These are phyloP conservation scores for Trametes sp. DNA, from an alignment of 1,284 basidiomycete genomes.

Conservation along the genomic window DNA sequence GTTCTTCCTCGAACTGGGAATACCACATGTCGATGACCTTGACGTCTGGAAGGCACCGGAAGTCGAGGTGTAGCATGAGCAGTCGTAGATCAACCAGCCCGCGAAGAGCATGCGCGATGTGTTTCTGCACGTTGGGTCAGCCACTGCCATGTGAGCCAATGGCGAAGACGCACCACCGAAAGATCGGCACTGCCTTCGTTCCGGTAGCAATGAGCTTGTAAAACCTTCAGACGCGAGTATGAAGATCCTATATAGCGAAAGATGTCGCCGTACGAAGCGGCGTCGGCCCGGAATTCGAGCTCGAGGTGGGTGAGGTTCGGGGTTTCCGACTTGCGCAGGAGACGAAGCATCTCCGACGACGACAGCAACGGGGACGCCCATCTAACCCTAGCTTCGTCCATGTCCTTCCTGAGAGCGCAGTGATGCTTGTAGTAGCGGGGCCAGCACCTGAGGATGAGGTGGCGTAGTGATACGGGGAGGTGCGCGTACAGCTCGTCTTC, in stretches of 20 bases:
- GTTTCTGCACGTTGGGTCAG: neutral
- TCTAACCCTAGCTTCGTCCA: neutral
- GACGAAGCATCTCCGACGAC: conserved; percentile 5
- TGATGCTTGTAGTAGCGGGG: conserved; percentile 12
- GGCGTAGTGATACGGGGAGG: neutral
- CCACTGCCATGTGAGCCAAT: neutral
- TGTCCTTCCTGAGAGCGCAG: neutral
- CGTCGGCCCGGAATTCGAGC: conserved; percentile 4
- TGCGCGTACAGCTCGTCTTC: conserved; percentile 9
- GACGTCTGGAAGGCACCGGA: conserved; percentile 5
- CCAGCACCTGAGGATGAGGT: conserved; percentile 11
- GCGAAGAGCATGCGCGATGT: conserved; percentile 1
- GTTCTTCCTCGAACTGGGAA: too few species aligned
- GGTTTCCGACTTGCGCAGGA: conserved; percentile 1
- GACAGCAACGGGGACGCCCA: neutral
- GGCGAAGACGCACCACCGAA: neutral
- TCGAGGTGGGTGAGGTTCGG: conserved; percentile 1
- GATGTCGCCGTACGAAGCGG: neutral
- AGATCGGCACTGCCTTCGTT: neutral
- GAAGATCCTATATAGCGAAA: conserved; percentile 3
- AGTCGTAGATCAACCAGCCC: neutral
- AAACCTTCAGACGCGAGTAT: neutral
- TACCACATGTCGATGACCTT: too few species aligned
- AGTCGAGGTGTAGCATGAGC: conserved; percentile 15
- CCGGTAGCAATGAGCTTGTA: conserved; percentile 9